Base-by-base conservation (phyloP, 495 filamentous ascomycete genomes). In the Parathielavia hyrcaniae region DNA sequence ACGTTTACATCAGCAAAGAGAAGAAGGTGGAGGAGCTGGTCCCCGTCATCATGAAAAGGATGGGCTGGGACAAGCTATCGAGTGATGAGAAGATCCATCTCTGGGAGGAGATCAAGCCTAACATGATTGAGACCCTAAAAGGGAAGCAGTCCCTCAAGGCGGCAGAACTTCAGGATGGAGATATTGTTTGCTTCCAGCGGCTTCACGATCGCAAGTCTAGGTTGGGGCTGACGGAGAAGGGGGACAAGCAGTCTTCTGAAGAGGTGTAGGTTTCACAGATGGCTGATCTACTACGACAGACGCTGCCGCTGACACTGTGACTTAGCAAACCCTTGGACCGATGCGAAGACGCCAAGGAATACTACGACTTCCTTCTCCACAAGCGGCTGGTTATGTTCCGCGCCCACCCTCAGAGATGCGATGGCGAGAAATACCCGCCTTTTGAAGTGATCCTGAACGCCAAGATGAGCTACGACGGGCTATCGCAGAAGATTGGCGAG, bases 31-130 rank as follows among this genome's bases (percentile, higher is more conserved):
- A 83, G 55, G 93, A 99, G 22, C 73, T 98, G n/a, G 81, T 86
- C 13, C 83, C 89, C 0, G 73, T 79, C 30, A 96, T 99, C 55
- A 75, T 86, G 39, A 83, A 88, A 65, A 80, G 83, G 65, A 96
- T 97, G 92, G 79, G 82, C 22, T 99, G 95, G 93, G 73, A 80
- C 1, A 80, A 79, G 59, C 59, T 77, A 16, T 55, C 72, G 0
- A 68, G 65, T 61, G 71, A 83, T 55, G 72, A 78, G 48, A 74
- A 86, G 58, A 76, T 86, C 47, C 69, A 77, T 47, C 79, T 97
- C n/a, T 96, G 82, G 71, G 92, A 97, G 79, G 93, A 99, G 71
- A 97, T 99, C 74, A 97, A 97, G 70, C 89, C 91, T 39, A 86
- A 82, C 50, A 97, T 97, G 91, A 95, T 99, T 64, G 93, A 99